phyloP scores from a whole-genome alignment of 2,329 filamentous ascomycete species.

The Pseudopyrenochaeta lycopersici region DNA sequence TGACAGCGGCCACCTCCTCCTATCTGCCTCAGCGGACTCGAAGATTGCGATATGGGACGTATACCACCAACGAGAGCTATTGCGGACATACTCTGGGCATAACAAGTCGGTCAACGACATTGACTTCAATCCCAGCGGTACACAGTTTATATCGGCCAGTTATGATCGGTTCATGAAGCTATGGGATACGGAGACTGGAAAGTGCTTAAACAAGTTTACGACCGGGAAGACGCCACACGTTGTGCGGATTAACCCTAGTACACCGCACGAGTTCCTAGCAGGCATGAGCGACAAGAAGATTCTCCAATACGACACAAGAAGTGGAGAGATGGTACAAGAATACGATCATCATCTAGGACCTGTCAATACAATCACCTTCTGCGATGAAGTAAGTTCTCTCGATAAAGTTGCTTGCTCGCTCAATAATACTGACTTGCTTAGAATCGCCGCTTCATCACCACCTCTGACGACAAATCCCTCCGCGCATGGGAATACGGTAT shows the following conservation, averaged over 20 bases:
- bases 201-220: conserved; percentile 86
- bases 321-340: conserved; percentile 86
- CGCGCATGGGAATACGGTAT: conserved; percentile 99
- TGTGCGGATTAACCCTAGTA: conserved; percentile 88
- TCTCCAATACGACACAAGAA: conserved; percentile 91
- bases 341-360: conserved; percentile 99
- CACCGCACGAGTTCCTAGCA: conserved; percentile 88
- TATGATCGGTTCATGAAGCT: conserved; percentile 97
- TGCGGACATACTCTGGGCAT: conserved; percentile 92
- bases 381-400: conserved; percentile 68
- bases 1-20: conserved; percentile 81
- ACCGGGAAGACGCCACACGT: conserved; percentile 96
- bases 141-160: conserved; percentile 86
- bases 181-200: conserved; percentile 96
- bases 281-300: conserved; percentile 99
- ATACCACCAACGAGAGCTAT: conserved; percentile 86
- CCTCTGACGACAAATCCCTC: conserved; percentile 94
- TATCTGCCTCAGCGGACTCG: conserved; percentile 88
- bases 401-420: neutral
- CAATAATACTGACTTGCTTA: conserved; percentile 14
- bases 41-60: conserved; percentile 95
- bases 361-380: conserved; percentile 96
- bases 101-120: conserved; percentile 89
- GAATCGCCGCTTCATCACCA: conserved; percentile 95
- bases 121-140: conserved; percentile 83